Evolutionary conservation across 164 flowering plant species (phyloP).

Genomic region (Euptelea pleiosperma): DNA sequence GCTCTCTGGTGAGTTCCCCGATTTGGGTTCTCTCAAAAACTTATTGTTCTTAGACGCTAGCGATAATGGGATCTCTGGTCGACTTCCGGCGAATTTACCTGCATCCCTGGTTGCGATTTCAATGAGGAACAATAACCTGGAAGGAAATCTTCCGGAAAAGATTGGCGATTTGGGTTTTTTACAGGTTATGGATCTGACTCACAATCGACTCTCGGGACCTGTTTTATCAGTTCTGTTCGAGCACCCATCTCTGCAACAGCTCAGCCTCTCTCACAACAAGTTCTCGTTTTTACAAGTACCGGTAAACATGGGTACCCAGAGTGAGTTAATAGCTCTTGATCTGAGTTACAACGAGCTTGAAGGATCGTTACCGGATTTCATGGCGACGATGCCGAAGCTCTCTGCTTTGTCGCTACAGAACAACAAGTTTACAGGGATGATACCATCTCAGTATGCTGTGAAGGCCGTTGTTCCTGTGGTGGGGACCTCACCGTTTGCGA

Average conservation of each 20-base stretch:
- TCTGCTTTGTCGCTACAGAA: conserved; percentile 69
- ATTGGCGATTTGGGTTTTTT: conserved; percentile 20
- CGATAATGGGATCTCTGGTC: conserved; percentile 58
- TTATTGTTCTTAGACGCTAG: conserved; percentile 56
- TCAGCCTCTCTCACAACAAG: conserved; percentile 64
- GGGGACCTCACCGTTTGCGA: conserved; percentile 42
- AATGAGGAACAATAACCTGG: conserved; percentile 55
- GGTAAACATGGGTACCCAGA: conserved; percentile 19
- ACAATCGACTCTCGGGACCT: conserved; percentile 57
- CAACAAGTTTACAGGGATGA: conserved; percentile 62
- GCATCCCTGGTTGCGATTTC: conserved; percentile 48
- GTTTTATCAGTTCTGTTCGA: conserved; percentile 54
- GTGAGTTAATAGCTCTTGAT: conserved; percentile 65
- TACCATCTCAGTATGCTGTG: conserved; percentile 58
- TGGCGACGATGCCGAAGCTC: conserved; percentile 66
- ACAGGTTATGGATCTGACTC: conserved; percentile 75
- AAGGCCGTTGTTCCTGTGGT: conserved; percentile 34
- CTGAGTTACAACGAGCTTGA: conserved; percentile 52
- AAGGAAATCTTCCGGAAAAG: conserved; percentile 38
- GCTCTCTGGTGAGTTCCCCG: conserved; percentile 56
- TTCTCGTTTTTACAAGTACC: conserved; percentile 43
- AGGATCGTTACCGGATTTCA: conserved; percentile 62
- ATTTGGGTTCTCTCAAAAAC: conserved; percentile 39
- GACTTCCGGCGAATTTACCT: conserved; percentile 45
- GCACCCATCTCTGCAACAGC: conserved; percentile 73